A percentile compares a stretch with the other conserved stretches of the same genome.
These are phyloP conservation scores for Ophiosphaerella herpotricha DNA, from an alignment of 2,329 filamentous ascomycete genomes.

Conservation along the genomic window DNA sequence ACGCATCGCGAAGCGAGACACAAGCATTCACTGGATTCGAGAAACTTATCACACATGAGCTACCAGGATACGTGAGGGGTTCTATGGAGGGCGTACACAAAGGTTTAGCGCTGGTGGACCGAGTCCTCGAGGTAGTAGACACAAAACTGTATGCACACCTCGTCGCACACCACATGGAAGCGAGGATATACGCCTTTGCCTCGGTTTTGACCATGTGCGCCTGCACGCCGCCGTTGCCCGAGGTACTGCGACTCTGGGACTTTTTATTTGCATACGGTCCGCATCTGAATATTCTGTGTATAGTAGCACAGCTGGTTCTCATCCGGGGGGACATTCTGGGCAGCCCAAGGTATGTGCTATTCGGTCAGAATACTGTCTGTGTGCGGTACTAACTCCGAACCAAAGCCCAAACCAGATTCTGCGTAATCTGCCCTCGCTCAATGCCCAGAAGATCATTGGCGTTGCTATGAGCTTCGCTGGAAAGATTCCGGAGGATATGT, in stretches of 20 bases:
- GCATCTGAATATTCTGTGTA: conserved; percentile 93
- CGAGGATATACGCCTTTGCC: conserved; percentile 95
- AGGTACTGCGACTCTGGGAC: conserved; percentile 93
- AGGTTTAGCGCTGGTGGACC: conserved; percentile 87
- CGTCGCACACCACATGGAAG: conserved; percentile 82
- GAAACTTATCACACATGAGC: conserved; percentile 82
- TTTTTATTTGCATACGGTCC: conserved; percentile 95
- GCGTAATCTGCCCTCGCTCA: conserved; percentile 82
- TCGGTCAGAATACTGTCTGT: not conserved
- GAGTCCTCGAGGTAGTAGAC: conserved; percentile 88
- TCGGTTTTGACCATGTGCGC: conserved; percentile 93
- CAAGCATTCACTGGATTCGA: conserved; percentile 94
- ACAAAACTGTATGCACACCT: conserved; percentile 84
- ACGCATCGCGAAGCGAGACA: conserved; percentile 89
- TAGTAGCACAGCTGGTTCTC: conserved; percentile 90
- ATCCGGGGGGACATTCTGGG: conserved; percentile 83
- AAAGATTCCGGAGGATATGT: conserved; percentile 89
- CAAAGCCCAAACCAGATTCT: conserved; percentile 81
- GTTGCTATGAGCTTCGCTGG: conserved; percentile 84
- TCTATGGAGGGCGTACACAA: conserved; percentile 97
- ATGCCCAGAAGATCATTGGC: conserved; percentile 81
- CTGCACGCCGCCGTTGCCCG: conserved; percentile 90
- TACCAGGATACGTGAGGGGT: conserved; percentile 90
- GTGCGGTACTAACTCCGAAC: not conserved
- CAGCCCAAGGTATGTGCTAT: conserved; percentile 71